phyloP scores from a whole-genome alignment of 768 basidiomycete genomes.

The Trametes villosa region DNA sequence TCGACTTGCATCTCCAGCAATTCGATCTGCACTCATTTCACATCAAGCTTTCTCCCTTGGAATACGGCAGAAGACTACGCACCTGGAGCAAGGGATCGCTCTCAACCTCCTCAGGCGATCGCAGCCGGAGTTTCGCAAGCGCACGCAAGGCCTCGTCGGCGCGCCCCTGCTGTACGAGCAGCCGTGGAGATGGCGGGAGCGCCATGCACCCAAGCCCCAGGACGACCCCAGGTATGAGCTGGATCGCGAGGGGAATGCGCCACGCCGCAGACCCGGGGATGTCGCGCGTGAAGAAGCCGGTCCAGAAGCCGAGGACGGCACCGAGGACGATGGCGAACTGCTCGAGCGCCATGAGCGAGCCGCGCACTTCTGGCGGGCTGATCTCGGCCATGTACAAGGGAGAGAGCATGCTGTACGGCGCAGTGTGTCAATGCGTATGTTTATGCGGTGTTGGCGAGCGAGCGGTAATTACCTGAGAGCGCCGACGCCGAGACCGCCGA shows the following conservation, averaged over 20 bases:
- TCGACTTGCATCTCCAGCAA: constrained; percentile 79
- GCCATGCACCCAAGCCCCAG: constrained; percentile 64
- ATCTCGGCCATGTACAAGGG: constrained; percentile 88
- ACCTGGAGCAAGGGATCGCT: constrained; percentile 59
- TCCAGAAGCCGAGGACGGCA: constrained; percentile 85
- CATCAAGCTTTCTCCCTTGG: neutral
- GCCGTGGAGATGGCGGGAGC: constrained; percentile 65
- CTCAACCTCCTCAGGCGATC: constrained; percentile 48
- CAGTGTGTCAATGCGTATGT: neutral
- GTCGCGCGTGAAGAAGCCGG: constrained; percentile 71
- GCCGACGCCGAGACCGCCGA: constrained; percentile 84
- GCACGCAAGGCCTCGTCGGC: constrained; percentile 60
- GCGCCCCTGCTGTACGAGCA: constrained; percentile 58
- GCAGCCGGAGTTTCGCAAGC: constrained; percentile 59
- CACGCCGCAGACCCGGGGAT: constrained; percentile 70
- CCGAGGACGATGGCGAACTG: constrained; percentile 82
- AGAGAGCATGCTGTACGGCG: constrained; percentile 71
- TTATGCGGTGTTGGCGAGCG: neutral
- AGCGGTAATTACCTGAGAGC: constrained; percentile 43
- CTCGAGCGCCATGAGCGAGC: constrained; percentile 79
- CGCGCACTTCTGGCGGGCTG: constrained; percentile 77
- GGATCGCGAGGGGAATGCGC: constrained; percentile 77
- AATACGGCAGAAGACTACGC: neutral
- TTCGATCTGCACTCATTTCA: constrained; percentile 56
- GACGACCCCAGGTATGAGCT: constrained; percentile 69